Base-by-base conservation (phyloP, 148 eudicot species). In the Arctostaphylos glauca region DNA sequence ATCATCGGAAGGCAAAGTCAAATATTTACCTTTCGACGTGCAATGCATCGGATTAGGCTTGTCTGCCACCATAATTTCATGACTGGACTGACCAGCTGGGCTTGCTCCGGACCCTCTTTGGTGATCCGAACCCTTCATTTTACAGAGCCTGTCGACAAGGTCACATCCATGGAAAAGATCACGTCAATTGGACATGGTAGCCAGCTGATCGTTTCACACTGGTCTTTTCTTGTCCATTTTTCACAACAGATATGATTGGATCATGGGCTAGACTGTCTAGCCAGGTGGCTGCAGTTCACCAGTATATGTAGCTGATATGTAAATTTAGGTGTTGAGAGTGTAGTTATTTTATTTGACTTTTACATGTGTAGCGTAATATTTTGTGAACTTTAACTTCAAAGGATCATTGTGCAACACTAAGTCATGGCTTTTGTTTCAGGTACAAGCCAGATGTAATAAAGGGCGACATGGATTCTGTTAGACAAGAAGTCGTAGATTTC, bases 391-490 rank as follows among this genome's bases (percentile, higher is more conserved):
- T 56, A 73, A 6, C 44, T 81, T 44, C 44, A 14, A 72, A 46
- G 44, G 23, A 54, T 55, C 73, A 13, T 55, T 76, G 77, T 47
- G 68, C 52, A 52, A 66, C 49, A 73, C 13, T 75, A n/a, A 81
- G 15, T 68, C 6, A 25, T 77, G 31, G 31, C 7, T 48, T 77
- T 21, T 82, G 55, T 77, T 84, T 73, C 86, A 96, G 99, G 91
- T 94, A 93, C 87, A 92, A 89, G 88, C 99, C 99, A 74, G 95
- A 96, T 87, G 88, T 89, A 41, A 93, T 96, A 72, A 94, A 91
- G 84, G 99, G 99, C 19, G 99, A 96, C 81, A 86, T 96, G 98
- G 99, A 96, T 87, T 96, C 99, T 50, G 71, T 96, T 77, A 89
- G 98, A 83, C 41, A 71, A 62, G 98, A 96, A 43, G 97, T 96